Evolutionary conservation across 73 alveolate species (phyloP), one percentile per base, ranked within the genome.

Genomic region (Strombidium stylifer): DNA sequence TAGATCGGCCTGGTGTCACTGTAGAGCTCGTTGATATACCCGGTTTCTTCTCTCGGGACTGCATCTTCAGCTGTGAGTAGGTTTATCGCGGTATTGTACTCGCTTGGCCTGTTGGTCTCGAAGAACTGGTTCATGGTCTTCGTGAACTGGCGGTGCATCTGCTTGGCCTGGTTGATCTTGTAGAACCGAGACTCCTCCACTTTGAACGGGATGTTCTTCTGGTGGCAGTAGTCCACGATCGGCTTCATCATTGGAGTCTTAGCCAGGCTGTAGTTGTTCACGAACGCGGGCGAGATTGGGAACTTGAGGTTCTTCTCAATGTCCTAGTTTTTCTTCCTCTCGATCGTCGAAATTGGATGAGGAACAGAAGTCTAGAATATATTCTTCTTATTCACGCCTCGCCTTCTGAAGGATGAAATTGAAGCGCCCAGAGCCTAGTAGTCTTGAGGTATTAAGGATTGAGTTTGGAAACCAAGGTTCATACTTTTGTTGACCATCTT

Each of bases 171-270:
- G 45, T 69, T 69, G 19, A 69, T 12, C 31, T 69, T 51, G 31
- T 69, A 69, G 37, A 23, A 69, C 25, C 72, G 16, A 1, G 51
- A 55, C 28, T 69, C 82, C 39, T 26, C 82, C 0, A 16, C 64
- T n/a, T 32, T 19, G 47, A 69, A 69, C 14, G 82, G 82, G 51
- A 69, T 69, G 28, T 69, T 69, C 56, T 69, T 32, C 12, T 36
- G 35, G 25, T 53, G 51, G 27, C 70, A 69, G 28, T 24, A 69
- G 37, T 69, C 72, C 0, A 69, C 58, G 21, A 54, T 28, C 26
- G 62, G 25, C 28, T 69, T 26, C n/a, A 4, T 32, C 10, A 10
- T 6, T 32, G 47, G 51, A 64, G 20, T 53, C 37, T 16, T 64
- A 27, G 3, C 44, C 5, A 8, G 57, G 28, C 6, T 57, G 15